Evolutionary conservation across 139 green algal species (phyloP), one percentile per base, ranked within the genome.

Genomic region (Micractinium sp.): DNA sequence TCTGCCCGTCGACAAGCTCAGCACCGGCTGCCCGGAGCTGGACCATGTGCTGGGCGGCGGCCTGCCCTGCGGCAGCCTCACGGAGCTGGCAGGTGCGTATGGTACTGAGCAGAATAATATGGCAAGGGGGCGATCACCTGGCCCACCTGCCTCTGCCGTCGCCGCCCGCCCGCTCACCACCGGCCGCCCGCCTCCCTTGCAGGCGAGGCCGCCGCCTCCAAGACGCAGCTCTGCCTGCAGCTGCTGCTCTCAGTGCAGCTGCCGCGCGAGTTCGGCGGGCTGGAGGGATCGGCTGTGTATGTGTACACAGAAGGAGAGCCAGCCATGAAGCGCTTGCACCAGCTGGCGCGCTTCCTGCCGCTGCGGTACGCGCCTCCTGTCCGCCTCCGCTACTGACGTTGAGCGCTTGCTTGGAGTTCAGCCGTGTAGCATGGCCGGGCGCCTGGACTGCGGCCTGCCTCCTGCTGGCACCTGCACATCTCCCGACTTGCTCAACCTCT

Each of bases 291-390:
- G 15, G 88, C 93, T 2, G 56, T 96, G 88, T 96, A 96, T 82
- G 91, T 97, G 0, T 95, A 96, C 90, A 97, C 95, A 33, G 95
- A 96, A 35, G 94, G 93, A 7, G 90, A 94, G 19, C 90, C 92
- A 0, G 85, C 93, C 2, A 41, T 94, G 47, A 88, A 89, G 18
- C 87, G 93, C 3, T 86, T 96, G 78, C 38, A 87, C 36, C 69
- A 92, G 61, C 80, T 94, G 35, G 91, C 90, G 9, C n/a, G 39
- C 13, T 29, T 74, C 38, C 88, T 89, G 61, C 89, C 81, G 16
- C 87, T 61, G 19, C 87, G 77, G 80, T 82, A 31, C 69, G 75
- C 18, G 63, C 63, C 22, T 25, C 47, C 47, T 56, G 47, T 9
- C 47, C 47, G 47, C 47, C 47, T 56, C 47, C 47, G 47, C 47